Percentiles rank a stretch among this genome's conserved stretches.
phyloP scores from a whole-genome alignment of 2,329 filamentous ascomycete species.

The Alternaria sp. region DNA sequence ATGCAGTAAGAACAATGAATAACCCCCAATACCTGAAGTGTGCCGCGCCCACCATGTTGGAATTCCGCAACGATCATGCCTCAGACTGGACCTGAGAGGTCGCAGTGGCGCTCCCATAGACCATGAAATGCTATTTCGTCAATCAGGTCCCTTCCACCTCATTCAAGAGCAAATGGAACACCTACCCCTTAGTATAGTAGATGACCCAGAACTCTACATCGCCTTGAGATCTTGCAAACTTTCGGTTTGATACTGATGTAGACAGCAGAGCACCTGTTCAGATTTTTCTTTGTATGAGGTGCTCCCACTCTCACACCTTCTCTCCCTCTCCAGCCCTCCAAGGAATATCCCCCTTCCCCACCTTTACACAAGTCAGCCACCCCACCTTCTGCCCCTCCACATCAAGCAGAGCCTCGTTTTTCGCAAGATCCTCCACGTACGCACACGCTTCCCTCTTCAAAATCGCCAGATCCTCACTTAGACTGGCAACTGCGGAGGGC shows the following conservation, averaged over 20 bases:
- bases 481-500: constrained; percentile 21
- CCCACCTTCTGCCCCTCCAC: constrained; percentile 34
- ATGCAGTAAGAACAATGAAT: background rate
- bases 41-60: background rate
- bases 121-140: rapidly evolving
- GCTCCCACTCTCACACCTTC: too few relatives aligned
- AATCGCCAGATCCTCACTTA: constrained; percentile 29
- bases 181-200: background rate
- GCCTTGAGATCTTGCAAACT: background rate
- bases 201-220: background rate
- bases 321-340: constrained; percentile 24
- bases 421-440: constrained; percentile 21
- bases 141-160: background rate
- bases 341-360: constrained; percentile 34
- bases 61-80: background rate
- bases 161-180: background rate
- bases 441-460: constrained; percentile 35
- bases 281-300: background rate
- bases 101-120: too few relatives aligned
- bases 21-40: background rate
- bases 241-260: background rate
- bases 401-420: constrained; percentile 37
- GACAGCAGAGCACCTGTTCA: background rate
- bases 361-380: constrained; percentile 46
- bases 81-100: rapidly evolving